Conservation (phyloP, 768 basidiomycete genomes). For the Inosperma sp. region DNA sequence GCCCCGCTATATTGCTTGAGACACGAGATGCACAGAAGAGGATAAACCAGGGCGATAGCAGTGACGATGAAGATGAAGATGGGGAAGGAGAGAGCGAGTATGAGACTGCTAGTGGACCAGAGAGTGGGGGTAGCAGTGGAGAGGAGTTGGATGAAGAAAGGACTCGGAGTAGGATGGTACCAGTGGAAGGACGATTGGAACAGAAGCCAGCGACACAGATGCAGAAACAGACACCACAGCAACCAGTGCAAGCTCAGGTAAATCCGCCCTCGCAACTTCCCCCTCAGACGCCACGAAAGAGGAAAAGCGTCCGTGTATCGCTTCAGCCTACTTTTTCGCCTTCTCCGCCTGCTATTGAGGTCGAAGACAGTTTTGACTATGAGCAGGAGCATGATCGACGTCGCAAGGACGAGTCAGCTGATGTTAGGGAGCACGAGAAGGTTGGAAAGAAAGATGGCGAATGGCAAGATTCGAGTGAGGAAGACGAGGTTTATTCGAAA, state of each 20-base stretch:
- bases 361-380: conserved; percentile 43
- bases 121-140: no score
- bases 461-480: conserved; percentile 76
- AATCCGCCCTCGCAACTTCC: no score
- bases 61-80: no score
- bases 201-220: neutral
- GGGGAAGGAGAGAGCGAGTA: no score
- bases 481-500: conserved; percentile 60
- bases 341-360: conserved; percentile 60
- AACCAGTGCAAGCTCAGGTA: conserved; percentile 3
- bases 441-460: conserved; percentile 13
- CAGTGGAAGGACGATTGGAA: no score
- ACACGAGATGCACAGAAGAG: no score
- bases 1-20: no score
- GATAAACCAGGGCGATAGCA: no score
- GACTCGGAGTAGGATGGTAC: no score
- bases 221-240: conserved; percentile 6
- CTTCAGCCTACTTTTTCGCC: conserved; percentile 71
- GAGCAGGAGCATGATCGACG: conserved; percentile 23
- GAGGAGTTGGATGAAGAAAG: no score
- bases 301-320: conserved; percentile 78
- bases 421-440: no score
- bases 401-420: neutral
- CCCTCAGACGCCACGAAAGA: conserved; percentile 27
- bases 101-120: no score